Evolutionary conservation across 225 moss, liverwort and hornwort species (phyloP).

Genomic region (Lunularia cruciata): DNA sequence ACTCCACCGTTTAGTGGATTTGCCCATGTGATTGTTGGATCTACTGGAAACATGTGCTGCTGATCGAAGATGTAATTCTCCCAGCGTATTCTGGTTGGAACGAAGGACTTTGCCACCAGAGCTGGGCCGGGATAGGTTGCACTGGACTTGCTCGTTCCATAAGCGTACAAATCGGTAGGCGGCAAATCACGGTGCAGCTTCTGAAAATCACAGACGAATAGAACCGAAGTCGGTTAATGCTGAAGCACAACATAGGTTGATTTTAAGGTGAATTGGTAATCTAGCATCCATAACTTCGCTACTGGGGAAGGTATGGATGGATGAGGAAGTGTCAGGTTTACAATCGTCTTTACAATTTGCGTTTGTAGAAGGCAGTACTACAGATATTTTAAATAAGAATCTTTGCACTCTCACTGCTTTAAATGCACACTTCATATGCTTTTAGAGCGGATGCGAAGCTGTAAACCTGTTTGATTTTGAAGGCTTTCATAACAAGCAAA

Average conservation of each 20-base stretch:
- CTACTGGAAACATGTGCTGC: constrained; percentile 48
- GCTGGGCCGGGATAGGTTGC: constrained; percentile 33
- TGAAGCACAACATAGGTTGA: no score
- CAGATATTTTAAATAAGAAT: no score
- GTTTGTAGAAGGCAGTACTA: no score
- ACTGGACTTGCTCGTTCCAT: constrained; percentile 16
- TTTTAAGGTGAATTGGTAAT: no score
- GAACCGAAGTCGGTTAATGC: neutral
- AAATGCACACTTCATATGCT: neutral
- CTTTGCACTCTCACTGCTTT: neutral
- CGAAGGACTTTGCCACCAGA: constrained; percentile 19
- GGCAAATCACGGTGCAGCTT: constrained; percentile 39
- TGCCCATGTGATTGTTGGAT: constrained; percentile 43
- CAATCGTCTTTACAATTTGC: no score
- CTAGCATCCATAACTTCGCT: no score
- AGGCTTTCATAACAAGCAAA: constrained; percentile 28
- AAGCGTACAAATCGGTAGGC: constrained; percentile 31
- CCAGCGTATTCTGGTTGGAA: constrained; percentile 30
- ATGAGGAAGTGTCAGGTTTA: no score
- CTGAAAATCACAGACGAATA: constrained; percentile 19
- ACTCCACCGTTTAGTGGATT: constrained; percentile 51
- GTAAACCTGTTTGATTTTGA: constrained; percentile 28
- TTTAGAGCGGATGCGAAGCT: neutral
- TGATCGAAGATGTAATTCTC: constrained; percentile 36
- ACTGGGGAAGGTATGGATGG: no score